Conservation (phyloP, 176 grass and related monocot species). For the Aegilops umbellulata region DNA sequence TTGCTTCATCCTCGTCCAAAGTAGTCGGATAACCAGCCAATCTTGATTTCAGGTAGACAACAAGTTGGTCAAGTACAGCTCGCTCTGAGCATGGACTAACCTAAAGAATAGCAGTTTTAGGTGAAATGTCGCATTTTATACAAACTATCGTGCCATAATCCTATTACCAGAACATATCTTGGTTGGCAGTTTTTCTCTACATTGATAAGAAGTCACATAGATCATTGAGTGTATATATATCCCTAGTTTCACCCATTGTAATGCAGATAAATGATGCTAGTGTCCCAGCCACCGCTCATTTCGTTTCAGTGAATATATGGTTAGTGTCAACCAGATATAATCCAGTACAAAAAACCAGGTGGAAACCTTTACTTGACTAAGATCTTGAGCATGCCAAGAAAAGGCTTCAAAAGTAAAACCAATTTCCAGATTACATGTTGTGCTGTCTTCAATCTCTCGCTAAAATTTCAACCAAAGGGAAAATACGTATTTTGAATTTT, state of each 20-base stretch:
- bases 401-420: background rate
- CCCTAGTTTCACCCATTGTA: background rate
- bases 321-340: background rate
- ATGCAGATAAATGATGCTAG: background rate
- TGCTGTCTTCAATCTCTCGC: background rate
- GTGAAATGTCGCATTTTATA: slow-evolving; percentile 17
- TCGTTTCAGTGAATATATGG: slow-evolving; percentile 5
- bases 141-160: background rate
- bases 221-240: background rate
- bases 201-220: background rate
- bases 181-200: background rate
- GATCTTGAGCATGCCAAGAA: background rate
- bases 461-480: slow-evolving; percentile 5
- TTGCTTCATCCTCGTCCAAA: slow-evolving; percentile 80
- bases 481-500: slow-evolving; percentile 7
- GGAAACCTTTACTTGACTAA: background rate
- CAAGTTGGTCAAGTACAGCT: slow-evolving; percentile 96
- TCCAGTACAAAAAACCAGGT: slow-evolving; percentile 9
- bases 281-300: background rate
- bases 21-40: slow-evolving; percentile 83
- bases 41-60: slow-evolving; percentile 74
- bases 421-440: background rate
- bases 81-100: slow-evolving; percentile 86
- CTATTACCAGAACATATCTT: background rate
- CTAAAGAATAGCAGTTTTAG: slow-evolving; percentile 39